A percentile compares a stretch with the other conserved stretches of the same genome.
Conservation (phyloP, 2,329 filamentous ascomycete genomes). For the Metarhizium sp. region DNA sequence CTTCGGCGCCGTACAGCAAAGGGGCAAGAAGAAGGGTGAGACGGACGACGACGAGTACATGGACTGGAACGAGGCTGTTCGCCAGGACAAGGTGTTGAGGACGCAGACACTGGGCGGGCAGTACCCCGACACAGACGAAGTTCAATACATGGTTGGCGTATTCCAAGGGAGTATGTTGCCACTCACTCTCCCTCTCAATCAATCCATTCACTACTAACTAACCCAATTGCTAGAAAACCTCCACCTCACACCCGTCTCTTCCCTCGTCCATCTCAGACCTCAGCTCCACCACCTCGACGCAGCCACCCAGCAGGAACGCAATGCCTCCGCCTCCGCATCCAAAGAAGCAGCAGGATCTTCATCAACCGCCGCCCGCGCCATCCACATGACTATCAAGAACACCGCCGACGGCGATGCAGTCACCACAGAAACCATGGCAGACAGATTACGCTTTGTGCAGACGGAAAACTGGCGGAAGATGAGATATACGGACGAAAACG, state of each 20-base stretch:
- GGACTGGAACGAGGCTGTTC: constrained; percentile 59
- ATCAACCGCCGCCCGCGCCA: constrained; percentile 55
- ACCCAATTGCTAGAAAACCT: constrained; percentile 53
- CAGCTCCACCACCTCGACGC: constrained; percentile 93
- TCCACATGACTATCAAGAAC: constrained; percentile 81
- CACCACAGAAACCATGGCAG: constrained; percentile 61
- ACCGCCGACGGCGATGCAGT: constrained; percentile 57
- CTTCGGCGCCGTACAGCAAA: constrained; percentile 40
- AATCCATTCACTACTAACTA: neutral
- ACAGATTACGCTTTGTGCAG: constrained; percentile 69
- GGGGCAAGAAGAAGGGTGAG: constrained; percentile 28
- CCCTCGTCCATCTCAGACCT: constrained; percentile 80
- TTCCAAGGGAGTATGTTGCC: constrained; percentile 64
- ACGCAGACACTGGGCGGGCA: constrained; percentile 83
- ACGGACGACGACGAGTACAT: constrained; percentile 37
- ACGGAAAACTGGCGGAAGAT: constrained; percentile 74
- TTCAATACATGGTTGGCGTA: constrained; percentile 86
- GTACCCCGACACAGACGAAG: constrained; percentile 57
- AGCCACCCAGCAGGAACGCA: constrained; percentile 57
- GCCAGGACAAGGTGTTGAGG: constrained; percentile 62
- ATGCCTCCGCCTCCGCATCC: constrained; percentile 28
- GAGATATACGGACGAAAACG: constrained; percentile 74
- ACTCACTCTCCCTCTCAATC: no score
- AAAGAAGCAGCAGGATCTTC: constrained; percentile 24
- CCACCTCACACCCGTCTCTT: constrained; percentile 75